Base-by-base conservation (phyloP, 139 green algal species). In the Dunaliella primolecta region DNA sequence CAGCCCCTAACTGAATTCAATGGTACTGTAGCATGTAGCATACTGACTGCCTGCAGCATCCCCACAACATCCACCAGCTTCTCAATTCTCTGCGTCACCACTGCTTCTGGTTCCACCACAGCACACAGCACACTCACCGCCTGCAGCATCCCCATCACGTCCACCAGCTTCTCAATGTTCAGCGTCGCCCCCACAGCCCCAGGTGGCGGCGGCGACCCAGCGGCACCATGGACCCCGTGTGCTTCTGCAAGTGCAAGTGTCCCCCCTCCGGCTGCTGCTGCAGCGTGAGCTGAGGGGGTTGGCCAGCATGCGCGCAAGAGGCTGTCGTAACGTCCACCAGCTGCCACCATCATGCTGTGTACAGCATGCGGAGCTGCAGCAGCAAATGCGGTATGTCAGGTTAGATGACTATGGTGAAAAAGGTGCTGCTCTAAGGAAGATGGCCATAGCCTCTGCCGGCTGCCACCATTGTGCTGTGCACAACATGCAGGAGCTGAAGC, bases 241-340 rank as follows among this genome's bases (percentile, higher is more conserved):
- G 46, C 46, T 15, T 15, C 7, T 64, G 46, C 15, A 15, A 64
- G 15, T 64, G 7, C 7, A 64, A 64, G 46, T 15, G 46, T 15
- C 46, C 46, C 46, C 46, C 46, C 46, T 64, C 7, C 46, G 15
- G 46, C 46, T 15, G 46, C 46, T 64, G 46, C 46, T 15, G 46
- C 46, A 25, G 7, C 46, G 46, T 7, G 15, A 64, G 46, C 46
- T 64, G 87, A 85, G 15, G 84, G 74, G 0, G 87, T 76, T 33
- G 89, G 86, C 94, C 95, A 98, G 23, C 90, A 56, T 0, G 81
- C 57, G 20, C 87, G 85, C 21, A 98, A 78, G 81, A 96, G 87
- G 0, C 64, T 85, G 82, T 98, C 94, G 83, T 96, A 98, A 1
- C 95, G 83, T 1, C 93, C 93, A 0, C 93, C 29, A 74, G 29